Evolutionary conservation across 192 early-diverging fungal species (phyloP), one percentile per base, ranked within the genome.

Genomic region (Coemansia sp.): DNA sequence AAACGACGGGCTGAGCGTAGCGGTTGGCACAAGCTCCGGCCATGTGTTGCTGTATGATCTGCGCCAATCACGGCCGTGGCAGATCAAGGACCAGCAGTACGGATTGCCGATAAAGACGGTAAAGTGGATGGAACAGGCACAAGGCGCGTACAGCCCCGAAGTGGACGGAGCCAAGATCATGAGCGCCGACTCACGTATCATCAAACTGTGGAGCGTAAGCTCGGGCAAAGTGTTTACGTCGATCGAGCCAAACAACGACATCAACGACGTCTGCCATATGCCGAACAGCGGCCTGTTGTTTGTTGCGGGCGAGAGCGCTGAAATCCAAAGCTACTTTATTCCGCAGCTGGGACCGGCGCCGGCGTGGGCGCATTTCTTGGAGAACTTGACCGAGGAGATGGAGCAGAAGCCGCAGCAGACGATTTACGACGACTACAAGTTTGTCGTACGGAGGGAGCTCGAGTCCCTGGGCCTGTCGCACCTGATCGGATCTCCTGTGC

Each of bases 401-500:
- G 97, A 97, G 82, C 93, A 96, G 78, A 93, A 91, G 61, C 90
- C 90, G 49, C 84, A 87, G 59, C 85, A 86, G 57, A 90, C 87
- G 39, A 76, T 97, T 41, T 98, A 97, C 83, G 95, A 97, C 70
- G 93, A 98, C 72, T 98, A 98, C 88, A 96, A 97, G 71, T 98
- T 98, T 84, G 91, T 96, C 16, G 92, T 92, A 12, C 86, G 92
- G 62, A 90, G 91, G 58, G 97, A 98, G 68, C 85, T 98, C 11
- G 72, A 87, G 16, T 69, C 82, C 50, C 88, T 98, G 62, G 92
- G 91, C 16, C 82, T 99, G 68, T 90, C 95, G 56, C 93, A 97
- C 64, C 83, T 96, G 19, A 83, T 99, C 60, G 96, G 96, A 22
- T 93, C 93, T 35, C 88, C 91, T 63, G 87, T 95, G 8, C 87